Evolutionary conservation across 108 stramenopile genomes (phyloP).

Genomic region (Nannochloropsis salina): DNA sequence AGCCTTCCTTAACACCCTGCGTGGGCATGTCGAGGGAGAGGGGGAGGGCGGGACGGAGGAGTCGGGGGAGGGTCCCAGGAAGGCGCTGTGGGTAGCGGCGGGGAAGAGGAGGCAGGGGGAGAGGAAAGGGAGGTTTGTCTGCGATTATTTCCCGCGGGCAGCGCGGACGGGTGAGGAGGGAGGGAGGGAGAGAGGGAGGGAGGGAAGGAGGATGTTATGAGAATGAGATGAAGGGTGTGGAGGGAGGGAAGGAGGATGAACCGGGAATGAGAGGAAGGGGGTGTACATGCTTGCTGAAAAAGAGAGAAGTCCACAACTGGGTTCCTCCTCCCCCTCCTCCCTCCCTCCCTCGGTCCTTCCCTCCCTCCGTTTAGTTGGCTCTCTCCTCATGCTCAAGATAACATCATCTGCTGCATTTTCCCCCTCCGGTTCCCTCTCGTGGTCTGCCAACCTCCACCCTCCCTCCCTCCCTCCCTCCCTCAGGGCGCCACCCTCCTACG

Average conservation of each 20-base stretch:
- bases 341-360: neutral
- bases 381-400: neutral
- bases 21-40: neutral
- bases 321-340: neutral
- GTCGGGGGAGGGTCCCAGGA: too few relatives aligned
- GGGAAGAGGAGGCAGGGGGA: neutral
- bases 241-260: neutral
- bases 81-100: too few relatives aligned
- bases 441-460: too few relatives aligned
- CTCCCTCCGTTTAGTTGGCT: neutral
- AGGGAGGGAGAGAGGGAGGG: neutral
- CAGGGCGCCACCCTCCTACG: neutral
- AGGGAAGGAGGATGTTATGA: neutral
- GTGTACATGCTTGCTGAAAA: neutral
- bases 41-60: neutral
- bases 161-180: neutral
- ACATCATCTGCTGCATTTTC: neutral
- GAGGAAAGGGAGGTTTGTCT: neutral
- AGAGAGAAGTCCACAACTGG: too few relatives aligned
- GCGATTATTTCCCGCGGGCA: neutral
- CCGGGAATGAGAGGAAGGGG: neutral
- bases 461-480: neutral
- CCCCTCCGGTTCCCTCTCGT: neutral
- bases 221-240: neutral
- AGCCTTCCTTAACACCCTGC: neutral